These are phyloP conservation scores for Tricladium varicosporioides DNA, from an alignment of 2,329 filamentous ascomycete species.

Conservation along the genomic window DNA sequence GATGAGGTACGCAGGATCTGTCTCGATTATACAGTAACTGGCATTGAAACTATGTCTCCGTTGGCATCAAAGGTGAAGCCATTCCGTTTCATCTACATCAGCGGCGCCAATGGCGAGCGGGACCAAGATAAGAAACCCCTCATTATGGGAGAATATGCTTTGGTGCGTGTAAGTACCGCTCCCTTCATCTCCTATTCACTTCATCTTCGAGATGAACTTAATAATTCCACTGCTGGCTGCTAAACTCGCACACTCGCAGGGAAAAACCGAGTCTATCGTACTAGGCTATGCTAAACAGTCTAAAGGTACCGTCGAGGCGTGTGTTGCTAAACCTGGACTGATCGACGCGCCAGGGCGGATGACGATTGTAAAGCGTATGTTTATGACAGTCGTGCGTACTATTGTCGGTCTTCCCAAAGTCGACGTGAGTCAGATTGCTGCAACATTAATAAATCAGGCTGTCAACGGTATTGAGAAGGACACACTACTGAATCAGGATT, in stretches of 20 bases:
- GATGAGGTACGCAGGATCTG: slow-evolving; percentile 42
- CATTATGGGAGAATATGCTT: slow-evolving; percentile 39
- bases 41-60: slow-evolving; percentile 36
- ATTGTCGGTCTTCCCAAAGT: slow-evolving; percentile 37
- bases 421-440: slow-evolving; percentile 38
- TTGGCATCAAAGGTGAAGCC: slow-evolving; percentile 29
- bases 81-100: slow-evolving; percentile 49
- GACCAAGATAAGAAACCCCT: slow-evolving; percentile 44
- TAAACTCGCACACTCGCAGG: slow-evolving; percentile 35
- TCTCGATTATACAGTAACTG: slow-evolving; percentile 37
- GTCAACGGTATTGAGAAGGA: slow-evolving; percentile 47
- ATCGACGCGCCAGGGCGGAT: slow-evolving; percentile 37
- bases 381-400: slow-evolving; percentile 23
- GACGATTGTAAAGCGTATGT: slow-evolving; percentile 13
- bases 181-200: background rate
- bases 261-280: slow-evolving; percentile 44
- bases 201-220: too few relatives aligned
- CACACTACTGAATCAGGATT: slow-evolving; percentile 42
- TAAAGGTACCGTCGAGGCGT: slow-evolving; percentile 38
- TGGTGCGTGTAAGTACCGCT: slow-evolving; percentile 45
- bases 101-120: slow-evolving; percentile 42
- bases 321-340: slow-evolving; percentile 43
- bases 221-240: background rate
- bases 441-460: slow-evolving; percentile 44
- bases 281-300: slow-evolving; percentile 41